Base-by-base conservation (phyloP, 1,284 basidiomycete genomes). In the Apiotrichum gamsii region DNA sequence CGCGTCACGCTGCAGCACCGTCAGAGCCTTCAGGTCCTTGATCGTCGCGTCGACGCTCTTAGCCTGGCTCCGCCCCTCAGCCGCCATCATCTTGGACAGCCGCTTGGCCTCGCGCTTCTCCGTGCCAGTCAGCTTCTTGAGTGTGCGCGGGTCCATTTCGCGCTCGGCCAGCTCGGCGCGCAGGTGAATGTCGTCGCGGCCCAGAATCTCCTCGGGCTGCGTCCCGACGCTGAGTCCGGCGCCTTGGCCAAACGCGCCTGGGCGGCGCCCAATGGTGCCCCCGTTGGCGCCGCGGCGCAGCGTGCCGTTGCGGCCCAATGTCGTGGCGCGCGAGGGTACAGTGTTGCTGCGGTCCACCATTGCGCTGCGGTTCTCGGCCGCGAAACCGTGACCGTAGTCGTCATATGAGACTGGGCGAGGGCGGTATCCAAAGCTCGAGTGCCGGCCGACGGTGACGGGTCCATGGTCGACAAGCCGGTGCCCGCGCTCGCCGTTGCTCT, bases 11-110 rank as follows among this genome's bases (percentile, higher is more conserved):
- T 73, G 72, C 43, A 73, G 63, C 40, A 59, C 57, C 49, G 64
- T 59, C 20, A 75, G 51, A 39, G 61, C 51, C 46, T 67, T 70
- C 30, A 75, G 62, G 54, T 75, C 73, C 56, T 65, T 68, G 60
- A 74, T 70, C 16, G 63, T 60, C 13, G 51, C 58, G 24, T 61
- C 57, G 47, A 74, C 65, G 13, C 65, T 58, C 35, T 57, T 60
- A 32, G 64, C 60, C 50, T 74, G 72, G 25, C 62, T 57, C 38
- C 68, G 67, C 24, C 59, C 73, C 57, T 75, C 74, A 3, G 54
- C 50, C 57, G 72, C 71, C 56, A 75, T 66, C 28, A 74, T 61
- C 58, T 73, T 72, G 49, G 65, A 52, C 24, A 74, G 58, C 30
- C 65, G 61, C 43, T 61, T 63, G 32, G 68, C 70, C 45, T 74